Evolutionary conservation across 1,284 basidiomycete genomes (phyloP).

Genomic region (Termitomyces sp.): DNA sequence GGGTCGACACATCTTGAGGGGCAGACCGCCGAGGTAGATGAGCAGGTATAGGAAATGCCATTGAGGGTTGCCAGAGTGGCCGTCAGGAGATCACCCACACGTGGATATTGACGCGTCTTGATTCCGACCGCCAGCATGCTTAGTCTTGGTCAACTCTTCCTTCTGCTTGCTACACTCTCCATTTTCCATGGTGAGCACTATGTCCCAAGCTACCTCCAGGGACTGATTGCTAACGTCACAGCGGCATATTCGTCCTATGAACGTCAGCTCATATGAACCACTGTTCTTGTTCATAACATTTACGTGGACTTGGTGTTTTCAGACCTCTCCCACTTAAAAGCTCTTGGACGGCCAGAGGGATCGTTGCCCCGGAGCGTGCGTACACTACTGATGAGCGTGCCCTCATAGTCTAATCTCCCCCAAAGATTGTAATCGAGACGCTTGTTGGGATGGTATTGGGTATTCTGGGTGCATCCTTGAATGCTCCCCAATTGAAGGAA

Average conservation of each 20-base stretch:
- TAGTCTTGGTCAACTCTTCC: slow-evolving; percentile 37
- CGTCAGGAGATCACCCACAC: slow-evolving; percentile 9
- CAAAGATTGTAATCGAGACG: slow-evolving; percentile 69
- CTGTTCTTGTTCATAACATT: not conserved
- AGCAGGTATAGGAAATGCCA: slow-evolving; percentile 68
- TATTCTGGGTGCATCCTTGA: slow-evolving; percentile 65
- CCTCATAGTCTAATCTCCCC: not conserved
- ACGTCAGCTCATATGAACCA: slow-evolving; percentile 39
- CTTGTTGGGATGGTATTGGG: slow-evolving; percentile 62
- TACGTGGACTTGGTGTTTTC: slow-evolving; percentile 5
- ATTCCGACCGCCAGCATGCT: slow-evolving; percentile 33
- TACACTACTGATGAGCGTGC: not conserved
- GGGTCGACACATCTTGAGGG: slow-evolving; percentile 60
- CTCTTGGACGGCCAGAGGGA: slow-evolving; percentile 63
- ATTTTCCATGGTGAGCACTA: slow-evolving; percentile 46
- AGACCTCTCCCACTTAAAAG: slow-evolving; percentile 74
- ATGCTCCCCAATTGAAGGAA: slow-evolving; percentile 66
- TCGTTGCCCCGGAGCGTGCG: slow-evolving; percentile 58
- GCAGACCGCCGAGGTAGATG: slow-evolving; percentile 57
- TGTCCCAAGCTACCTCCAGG: not conserved
- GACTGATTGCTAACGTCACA: slow-evolving; percentile 15
- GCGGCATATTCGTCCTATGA: slow-evolving; percentile 53
- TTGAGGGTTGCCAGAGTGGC: slow-evolving; percentile 23
- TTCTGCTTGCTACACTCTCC: slow-evolving; percentile 38
- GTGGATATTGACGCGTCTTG: slow-evolving; percentile 11